Base-by-base conservation (phyloP, 345 rosid species). In the Excoecaria cochinchinensis region DNA sequence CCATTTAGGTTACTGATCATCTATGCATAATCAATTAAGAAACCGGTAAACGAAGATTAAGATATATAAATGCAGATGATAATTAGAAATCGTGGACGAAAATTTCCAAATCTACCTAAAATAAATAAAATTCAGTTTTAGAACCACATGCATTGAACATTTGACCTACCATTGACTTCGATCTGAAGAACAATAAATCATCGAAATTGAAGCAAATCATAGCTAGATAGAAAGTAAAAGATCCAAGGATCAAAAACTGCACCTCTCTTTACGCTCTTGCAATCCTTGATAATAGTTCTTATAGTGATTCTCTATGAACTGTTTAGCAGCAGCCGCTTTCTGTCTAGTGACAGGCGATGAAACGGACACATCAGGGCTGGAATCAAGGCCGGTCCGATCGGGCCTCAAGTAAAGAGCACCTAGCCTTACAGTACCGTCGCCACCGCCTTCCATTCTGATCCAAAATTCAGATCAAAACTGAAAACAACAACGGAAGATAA, bases 261-360 rank as follows among this genome's bases (percentile, higher is more conserved):
- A 95, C 98, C 99, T 91, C 73, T 95, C 99, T 86, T 76, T 88
- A 48, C 99, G 97, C 77, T 95, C 98, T 83, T 88, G 98, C 73
- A 95, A 76, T 63, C 98, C 98, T 89, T 95, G 99, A 82, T 88
- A 85, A 83, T 91, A 79, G 67, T 95, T 95, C 86, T 92, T 95
- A 67, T 92, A 95, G 78, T 95, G 98, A 84, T 95, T 95, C 93
- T 95, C 99, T 16, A 95, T 95, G 74, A 95, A 95, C 85, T 95
- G 97, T 72, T 95, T 95, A 36, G 98, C 99, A 24, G 99, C 99
- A 24, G 97, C 99, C 1, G 99, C 94, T 70, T 95, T 95, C 88
- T 95, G 99, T 73, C 92, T 85, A 6, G 99, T 95, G 8, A 95
- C 97, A 67, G 99, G 99, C 5, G 99, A 95, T 4, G 99, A 95